phyloP scores from a whole-genome alignment of 352 stramenopile species.

The Phytophthora foliorum region DNA sequence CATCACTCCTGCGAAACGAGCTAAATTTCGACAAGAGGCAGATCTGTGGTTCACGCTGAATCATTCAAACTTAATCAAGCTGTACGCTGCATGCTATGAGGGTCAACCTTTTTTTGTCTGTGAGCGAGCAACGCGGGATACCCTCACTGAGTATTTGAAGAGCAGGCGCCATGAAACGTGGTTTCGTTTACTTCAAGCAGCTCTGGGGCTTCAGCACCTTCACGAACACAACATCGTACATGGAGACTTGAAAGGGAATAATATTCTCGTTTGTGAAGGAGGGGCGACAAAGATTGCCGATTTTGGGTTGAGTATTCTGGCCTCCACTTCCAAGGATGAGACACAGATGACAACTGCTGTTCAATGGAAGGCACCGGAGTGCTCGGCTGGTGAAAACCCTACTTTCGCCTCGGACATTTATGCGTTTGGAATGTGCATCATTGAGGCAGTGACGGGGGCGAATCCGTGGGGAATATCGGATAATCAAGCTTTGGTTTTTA shows the following conservation, averaged over 20 bases:
- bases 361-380: slow-evolving; percentile 6
- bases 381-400: background rate
- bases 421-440: slow-evolving; percentile 10
- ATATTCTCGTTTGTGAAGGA: slow-evolving; percentile 11
- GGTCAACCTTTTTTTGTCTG: slow-evolving; percentile 7
- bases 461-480: background rate
- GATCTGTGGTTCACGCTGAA: slow-evolving; percentile 9
- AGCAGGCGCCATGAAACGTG: background rate
- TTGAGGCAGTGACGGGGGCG: background rate
- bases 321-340: background rate
- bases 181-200: background rate
- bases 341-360: background rate
- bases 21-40: slow-evolving; percentile 2
- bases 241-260: slow-evolving; percentile 8
- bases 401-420: slow-evolving; percentile 13
- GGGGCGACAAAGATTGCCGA: slow-evolving; percentile 2
- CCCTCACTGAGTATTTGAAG: background rate
- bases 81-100: slow-evolving; percentile 10
- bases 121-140: background rate
- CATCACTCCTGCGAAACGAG: background rate
- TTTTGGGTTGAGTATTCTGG: slow-evolving; percentile 12
- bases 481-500: background rate
- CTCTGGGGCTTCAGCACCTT: slow-evolving; percentile 2
- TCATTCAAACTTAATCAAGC: slow-evolving; percentile 7
- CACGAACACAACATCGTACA: slow-evolving; percentile 8